Evolutionary conservation across 495 filamentous ascomycete genomes (phyloP).

Genomic region (Trichoderma asperelloides): DNA sequence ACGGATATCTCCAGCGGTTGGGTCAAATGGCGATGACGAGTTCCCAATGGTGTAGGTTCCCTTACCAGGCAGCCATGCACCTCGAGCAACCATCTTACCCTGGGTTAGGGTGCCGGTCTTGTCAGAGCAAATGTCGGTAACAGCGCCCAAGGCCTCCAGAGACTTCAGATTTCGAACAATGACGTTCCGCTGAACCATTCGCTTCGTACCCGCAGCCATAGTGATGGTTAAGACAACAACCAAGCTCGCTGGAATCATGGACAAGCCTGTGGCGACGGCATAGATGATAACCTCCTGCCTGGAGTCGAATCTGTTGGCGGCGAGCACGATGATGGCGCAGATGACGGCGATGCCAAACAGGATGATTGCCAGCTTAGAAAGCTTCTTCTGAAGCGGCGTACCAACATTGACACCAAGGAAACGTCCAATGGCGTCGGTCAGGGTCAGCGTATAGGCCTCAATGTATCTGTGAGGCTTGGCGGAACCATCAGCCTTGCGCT

Average conservation of each 20-base stretch:
- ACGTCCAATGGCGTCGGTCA: constrained; percentile 54
- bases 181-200: constrained; percentile 41
- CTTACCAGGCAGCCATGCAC: constrained; percentile 42
- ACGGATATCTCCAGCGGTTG: constrained; percentile 42
- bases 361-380: constrained; percentile 40
- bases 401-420: constrained; percentile 62
- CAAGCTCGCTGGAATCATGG: constrained; percentile 47
- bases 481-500: constrained; percentile 47
- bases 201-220: constrained; percentile 44
- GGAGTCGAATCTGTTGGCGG: constrained; percentile 37
- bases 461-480: constrained; percentile 58
- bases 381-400: constrained; percentile 43
- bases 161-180: constrained; percentile 44
- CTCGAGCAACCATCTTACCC: constrained; percentile 50
- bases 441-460: constrained; percentile 58
- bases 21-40: constrained; percentile 49
- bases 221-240: constrained; percentile 48
- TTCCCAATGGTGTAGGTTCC: constrained; percentile 54
- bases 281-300: constrained; percentile 42
- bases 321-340: constrained; percentile 42
- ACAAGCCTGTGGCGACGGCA: constrained; percentile 51
- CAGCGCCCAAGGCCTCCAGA: constrained; percentile 53
- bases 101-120: constrained; percentile 68
- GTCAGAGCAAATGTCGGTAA: constrained; percentile 66
- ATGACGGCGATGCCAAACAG: constrained; percentile 41